These are phyloP conservation scores for Dendrobium nobile DNA, from an alignment of 106 monocot genomes.

Conservation along the genomic window DNA sequence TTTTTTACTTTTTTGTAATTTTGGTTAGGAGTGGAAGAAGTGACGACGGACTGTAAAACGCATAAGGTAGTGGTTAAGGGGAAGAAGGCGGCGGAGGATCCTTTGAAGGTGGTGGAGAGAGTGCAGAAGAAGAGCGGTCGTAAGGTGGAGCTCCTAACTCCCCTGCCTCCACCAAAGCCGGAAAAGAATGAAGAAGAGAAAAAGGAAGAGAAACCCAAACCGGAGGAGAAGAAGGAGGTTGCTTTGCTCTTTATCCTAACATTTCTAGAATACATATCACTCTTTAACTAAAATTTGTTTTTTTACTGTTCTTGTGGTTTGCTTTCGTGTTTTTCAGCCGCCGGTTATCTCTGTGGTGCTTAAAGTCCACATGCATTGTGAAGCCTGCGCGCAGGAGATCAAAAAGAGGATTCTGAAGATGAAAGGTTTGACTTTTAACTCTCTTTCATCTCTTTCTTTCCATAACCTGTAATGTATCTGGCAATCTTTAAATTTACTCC, in stretches of 20 bases:
- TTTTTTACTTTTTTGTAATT: conserved; percentile 1
- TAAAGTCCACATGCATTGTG: conserved; percentile 95
- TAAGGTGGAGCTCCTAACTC: conserved; percentile 70
- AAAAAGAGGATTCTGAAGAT: conserved; percentile 85
- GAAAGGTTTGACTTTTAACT: conserved; percentile 47
- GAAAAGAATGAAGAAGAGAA: conserved; percentile 39
- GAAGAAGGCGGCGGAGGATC: conserved; percentile 67
- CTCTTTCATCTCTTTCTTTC: not conserved
- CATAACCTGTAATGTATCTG: not conserved
- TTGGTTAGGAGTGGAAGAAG: conserved; percentile 71
- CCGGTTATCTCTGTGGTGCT: conserved; percentile 52
- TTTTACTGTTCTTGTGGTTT: not conserved
- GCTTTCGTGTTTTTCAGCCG: conserved; percentile 30
- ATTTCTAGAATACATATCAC: not conserved
- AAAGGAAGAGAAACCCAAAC: conserved; percentile 46
- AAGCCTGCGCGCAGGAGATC: conserved; percentile 85
- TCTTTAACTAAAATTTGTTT: not conserved
- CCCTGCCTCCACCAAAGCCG: conserved; percentile 31
- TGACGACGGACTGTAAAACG: conserved; percentile 52
- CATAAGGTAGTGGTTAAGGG: conserved; percentile 86
- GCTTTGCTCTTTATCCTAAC: not conserved
- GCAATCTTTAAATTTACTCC: not conserved
- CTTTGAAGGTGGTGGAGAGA: conserved; percentile 67
- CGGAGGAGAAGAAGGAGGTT: conserved; percentile 72
- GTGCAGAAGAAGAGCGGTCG: conserved; percentile 77